Conservation (phyloP, 306 rosid species). For the Rubus idaeus region DNA sequence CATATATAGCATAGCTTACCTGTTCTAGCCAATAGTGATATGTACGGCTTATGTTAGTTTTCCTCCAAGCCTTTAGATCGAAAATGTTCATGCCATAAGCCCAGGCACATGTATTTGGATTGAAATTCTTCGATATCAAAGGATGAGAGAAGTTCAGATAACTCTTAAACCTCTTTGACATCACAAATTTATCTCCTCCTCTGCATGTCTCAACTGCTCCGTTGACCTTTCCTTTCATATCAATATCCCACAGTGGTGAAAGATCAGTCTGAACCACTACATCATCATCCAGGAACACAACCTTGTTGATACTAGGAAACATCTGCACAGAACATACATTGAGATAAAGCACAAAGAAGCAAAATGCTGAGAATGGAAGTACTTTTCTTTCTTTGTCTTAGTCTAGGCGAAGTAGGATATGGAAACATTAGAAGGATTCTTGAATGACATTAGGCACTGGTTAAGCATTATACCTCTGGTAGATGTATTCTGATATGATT, state of each 20-base stretch:
- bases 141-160: constrained; percentile 99
- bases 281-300: constrained; percentile 95
- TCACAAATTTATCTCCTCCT: constrained; percentile 94
- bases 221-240: constrained; percentile 88
- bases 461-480: constrained; percentile 71
- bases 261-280: constrained; percentile 96
- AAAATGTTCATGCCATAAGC: constrained; percentile 99
- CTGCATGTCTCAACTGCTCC: constrained; percentile 96
- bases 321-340: constrained; percentile 48
- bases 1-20: constrained; percentile 34
- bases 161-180: constrained; percentile 88
- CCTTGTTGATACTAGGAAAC: constrained; percentile 90
- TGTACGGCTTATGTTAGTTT: constrained; percentile 82
- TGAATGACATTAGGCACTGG: not conserved
- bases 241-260: constrained; percentile 95
- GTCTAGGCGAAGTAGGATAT: not conserved
- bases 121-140: constrained; percentile 53
- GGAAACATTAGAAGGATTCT: not conserved
- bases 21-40: constrained; percentile 91
- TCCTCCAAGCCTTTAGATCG: constrained; percentile 96
- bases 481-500: constrained; percentile 92
- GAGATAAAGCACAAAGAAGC: constrained; percentile 23
- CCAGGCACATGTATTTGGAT: constrained; percentile 92
- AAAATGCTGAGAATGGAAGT: not conserved
- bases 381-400: not conserved